Base-by-base conservation (phyloP, 2,329 filamentous ascomycete genomes). In the Talaromyces atroroseus region DNA sequence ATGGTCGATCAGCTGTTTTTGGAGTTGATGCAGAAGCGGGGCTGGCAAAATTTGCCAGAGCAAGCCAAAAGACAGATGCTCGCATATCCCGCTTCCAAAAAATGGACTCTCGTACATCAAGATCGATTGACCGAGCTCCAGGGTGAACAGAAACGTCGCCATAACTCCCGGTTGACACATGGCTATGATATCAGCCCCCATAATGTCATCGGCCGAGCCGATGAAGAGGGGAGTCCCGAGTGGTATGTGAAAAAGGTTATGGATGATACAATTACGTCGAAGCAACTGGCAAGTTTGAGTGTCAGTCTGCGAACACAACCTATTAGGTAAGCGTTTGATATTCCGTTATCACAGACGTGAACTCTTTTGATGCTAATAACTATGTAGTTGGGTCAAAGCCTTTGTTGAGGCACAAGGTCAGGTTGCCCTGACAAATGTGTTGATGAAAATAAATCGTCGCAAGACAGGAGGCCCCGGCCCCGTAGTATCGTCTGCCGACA, bases 351-450 rank as follows among this genome's bases (percentile, higher is more conserved):
- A 14, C 18, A 44, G 20, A 2, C 36, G 40, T n/a, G 8, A 7
- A 20, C 6, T 57, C 53, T 14, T 18, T 21, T 12, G 2, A 20
- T 20, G 21, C 49, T 58, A 52, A 58, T 21, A 23, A 18, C 16
- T 6, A 20, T 7, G 18, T 46, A 75, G 88, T 65, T 99, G 94
- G 94, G 94, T 99, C 54, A 92, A 89, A 75, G 85, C 89, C 42
- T 99, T 97, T 72, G 90, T 97, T 63, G 94, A 99, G 75, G 94
- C 92, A 50, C 94, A 99, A 75, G 94, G 94, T 62, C 92, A 96
- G 75, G 89, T 99, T 58, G 94, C 94, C 57, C 81, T 99, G 67
- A 96, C 94, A 20, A 97, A 95, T 67, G 86, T 96, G 52, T 83
- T 99, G 58, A 81, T 89, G 63, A 96, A 96, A 73, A 90, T 97